Percentiles rank a stretch among this genome's conserved stretches.
These are phyloP conservation scores for Candida patagonica DNA, from an alignment of 805 yeast genomes.

Conservation along the genomic window DNA sequence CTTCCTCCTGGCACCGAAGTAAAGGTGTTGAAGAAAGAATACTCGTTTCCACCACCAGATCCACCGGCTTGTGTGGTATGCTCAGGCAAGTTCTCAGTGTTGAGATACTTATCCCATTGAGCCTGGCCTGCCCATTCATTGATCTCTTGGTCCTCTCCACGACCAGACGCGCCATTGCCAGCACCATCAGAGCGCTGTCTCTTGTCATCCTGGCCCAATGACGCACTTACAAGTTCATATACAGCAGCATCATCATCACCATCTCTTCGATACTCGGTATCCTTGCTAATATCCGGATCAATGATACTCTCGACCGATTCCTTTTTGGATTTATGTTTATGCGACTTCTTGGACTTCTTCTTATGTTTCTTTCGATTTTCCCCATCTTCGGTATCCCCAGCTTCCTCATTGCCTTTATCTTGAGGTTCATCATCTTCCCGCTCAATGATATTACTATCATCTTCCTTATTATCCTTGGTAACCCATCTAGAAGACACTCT, in stretches of 20 bases:
- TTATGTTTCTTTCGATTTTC: neutral
- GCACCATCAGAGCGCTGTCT: conserved; percentile 3
- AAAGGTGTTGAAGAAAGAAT: conserved; percentile 1
- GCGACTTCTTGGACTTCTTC: neutral
- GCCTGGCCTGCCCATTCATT: conserved; percentile 6
- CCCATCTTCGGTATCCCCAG: conserved; percentile 3
- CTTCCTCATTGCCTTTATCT: conserved; percentile 9
- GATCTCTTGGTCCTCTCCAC: neutral
- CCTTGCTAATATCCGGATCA: conserved; percentile 1
- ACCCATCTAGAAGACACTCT: conserved; percentile 12
- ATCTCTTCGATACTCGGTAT: conserved; percentile 8
- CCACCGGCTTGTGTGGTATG: neutral
- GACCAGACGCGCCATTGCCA: neutral
- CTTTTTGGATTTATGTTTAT: neutral
- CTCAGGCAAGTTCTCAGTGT: conserved; percentile 1
- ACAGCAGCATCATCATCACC: conserved; percentile 64
- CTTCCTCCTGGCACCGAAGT: neutral
- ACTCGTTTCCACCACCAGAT: no score
- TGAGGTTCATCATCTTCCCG: neutral
- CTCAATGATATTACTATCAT: conserved; percentile 6
- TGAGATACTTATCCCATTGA: conserved; percentile 17
- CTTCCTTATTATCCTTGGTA: conserved; percentile 5
- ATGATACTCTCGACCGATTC: neutral
- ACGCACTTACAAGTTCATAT: conserved; percentile 60
- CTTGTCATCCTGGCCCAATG: conserved; percentile 34